Evolutionary conservation across 2,329 filamentous ascomycete species (phyloP), one percentile per base, ranked within the genome.

Genomic region (Fusarium protoensiforme): DNA sequence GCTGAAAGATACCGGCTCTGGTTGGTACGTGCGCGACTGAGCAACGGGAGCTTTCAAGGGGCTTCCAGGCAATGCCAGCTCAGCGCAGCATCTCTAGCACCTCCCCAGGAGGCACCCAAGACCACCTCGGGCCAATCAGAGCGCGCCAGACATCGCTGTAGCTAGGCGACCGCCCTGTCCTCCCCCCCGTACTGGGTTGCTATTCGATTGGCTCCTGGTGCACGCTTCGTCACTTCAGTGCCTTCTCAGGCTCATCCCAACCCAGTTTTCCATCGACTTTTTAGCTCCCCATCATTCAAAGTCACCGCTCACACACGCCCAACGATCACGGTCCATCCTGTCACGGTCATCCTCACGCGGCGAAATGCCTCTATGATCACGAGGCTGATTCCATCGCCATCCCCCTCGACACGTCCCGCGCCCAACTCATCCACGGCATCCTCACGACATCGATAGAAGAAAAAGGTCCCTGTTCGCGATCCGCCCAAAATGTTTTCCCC

Each of bases 401-500:
- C 60, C 69, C 59, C 63, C 36, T 51, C 74, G 63, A 70, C 64
- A 65, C 71, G 61, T 61, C 64, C 62, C 53, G 54, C 53, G 57
- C 60, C 59, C 29, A 41, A 27, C 16, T 60, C 61, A 57, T 65
- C 68, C 59, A 65, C 67, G 64, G 64, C 65, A 29, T 74, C 61
- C 53, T 57, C 51, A 62, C 68, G 64, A 69, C 36, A 73, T 68
- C 64, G 58, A 74, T 51, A 51, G 31, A 39, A 60, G 22, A 56
- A 22, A 53, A 7, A 57, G 16, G 31, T 61, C 67, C 63, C 61
- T 43, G 22, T 69, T 77, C 70, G 75, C 75, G 75, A 78, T 65
- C 74, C 72, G 64, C 67, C 73, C 72, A 70, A 78, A 80, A 92
- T 92, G 90, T 92, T 92, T 82, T 90, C 89, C 62, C 85, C 89